Conservation (phyloP, 768 basidiomycete genomes). For the Auricularia auricula-judae region DNA sequence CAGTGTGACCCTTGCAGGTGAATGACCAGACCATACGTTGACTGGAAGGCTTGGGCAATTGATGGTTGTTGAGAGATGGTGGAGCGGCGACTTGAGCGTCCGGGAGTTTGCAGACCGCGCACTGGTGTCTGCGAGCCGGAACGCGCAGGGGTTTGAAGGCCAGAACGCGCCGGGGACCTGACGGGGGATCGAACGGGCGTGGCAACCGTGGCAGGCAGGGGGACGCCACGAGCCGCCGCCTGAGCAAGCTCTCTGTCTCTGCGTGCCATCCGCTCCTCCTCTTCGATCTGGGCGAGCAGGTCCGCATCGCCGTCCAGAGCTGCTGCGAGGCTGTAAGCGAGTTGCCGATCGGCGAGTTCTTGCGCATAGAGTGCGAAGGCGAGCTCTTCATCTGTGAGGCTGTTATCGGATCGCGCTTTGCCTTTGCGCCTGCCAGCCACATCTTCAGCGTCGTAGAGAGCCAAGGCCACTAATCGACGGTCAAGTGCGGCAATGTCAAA, state of each 20-base stretch:
- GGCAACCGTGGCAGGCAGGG: slow-evolving; percentile 6
- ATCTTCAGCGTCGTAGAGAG: slow-evolving; percentile 30
- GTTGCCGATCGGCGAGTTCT: slow-evolving; percentile 23
- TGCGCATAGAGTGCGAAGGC: slow-evolving; percentile 34
- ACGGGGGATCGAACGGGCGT: not conserved
- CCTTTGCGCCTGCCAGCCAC: slow-evolving; percentile 20
- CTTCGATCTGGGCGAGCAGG: slow-evolving; percentile 20
- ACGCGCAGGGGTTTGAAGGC: not conserved
- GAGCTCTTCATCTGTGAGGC: slow-evolving; percentile 31
- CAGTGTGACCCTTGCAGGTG: too few species aligned
- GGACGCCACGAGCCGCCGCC: slow-evolving; percentile 21
- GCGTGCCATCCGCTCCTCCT: slow-evolving; percentile 26
- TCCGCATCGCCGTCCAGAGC: slow-evolving; percentile 27
- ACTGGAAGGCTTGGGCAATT: too few species aligned
- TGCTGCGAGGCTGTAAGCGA: slow-evolving; percentile 32
- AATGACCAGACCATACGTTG: too few species aligned
- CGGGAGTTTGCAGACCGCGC: too few species aligned
- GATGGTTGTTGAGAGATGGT: too few species aligned
- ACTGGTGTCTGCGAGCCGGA: too few species aligned
- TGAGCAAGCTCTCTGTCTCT: slow-evolving; percentile 34
- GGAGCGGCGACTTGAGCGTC: too few species aligned
- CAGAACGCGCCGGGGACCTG: not conserved
- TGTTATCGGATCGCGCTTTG: slow-evolving; percentile 21
- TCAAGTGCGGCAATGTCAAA: not conserved
- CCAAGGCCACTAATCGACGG: not conserved